Evolutionary conservation across 345 rosid genomes (phyloP).

Genomic region (Heritiera fomes): DNA sequence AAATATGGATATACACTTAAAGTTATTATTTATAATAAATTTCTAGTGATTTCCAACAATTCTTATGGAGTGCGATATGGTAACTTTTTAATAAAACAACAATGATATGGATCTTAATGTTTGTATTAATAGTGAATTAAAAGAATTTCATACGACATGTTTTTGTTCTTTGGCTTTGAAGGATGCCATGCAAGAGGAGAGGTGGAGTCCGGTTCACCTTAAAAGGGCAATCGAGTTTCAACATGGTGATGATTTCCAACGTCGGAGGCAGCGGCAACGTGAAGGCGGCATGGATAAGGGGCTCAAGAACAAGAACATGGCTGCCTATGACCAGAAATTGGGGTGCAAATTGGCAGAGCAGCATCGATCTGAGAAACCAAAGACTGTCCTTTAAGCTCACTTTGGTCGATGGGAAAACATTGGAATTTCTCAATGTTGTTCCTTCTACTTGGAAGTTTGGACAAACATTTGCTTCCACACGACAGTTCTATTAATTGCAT

Average conservation of each 20-base stretch:
- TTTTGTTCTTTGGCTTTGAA: constrained; percentile 13
- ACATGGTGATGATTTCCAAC: constrained; percentile 72
- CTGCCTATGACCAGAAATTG: constrained; percentile 59
- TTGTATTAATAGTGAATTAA: too few species aligned
- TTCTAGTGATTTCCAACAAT: too few species aligned
- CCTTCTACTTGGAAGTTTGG: constrained; percentile 72
- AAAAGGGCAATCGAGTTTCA: constrained; percentile 74
- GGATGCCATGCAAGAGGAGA: constrained; percentile 70
- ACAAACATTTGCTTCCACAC: constrained; percentile 64
- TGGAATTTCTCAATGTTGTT: constrained; percentile 54
- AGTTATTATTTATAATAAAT: too few species aligned
- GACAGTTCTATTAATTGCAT: constrained; percentile 43
- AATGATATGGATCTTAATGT: too few species aligned
- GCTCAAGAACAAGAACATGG: constrained; percentile 57
- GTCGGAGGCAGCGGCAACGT: constrained; percentile 71
- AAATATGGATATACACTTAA: too few species aligned
- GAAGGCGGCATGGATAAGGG: constrained; percentile 68
- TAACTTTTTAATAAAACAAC: too few species aligned
- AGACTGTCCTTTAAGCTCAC: constrained; percentile 59
- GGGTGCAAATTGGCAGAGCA: constrained; percentile 85
- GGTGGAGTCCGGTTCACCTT: constrained; percentile 82
- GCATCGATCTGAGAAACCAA: constrained; percentile 54
- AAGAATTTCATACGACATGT: too few species aligned
- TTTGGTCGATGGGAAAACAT: constrained; percentile 52
- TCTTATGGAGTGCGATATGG: too few species aligned